Evolutionary conservation across 1,139 yeast species (phyloP), one percentile per base, ranked within the genome.

Genomic region (Lodderomyces elongisporus): DNA sequence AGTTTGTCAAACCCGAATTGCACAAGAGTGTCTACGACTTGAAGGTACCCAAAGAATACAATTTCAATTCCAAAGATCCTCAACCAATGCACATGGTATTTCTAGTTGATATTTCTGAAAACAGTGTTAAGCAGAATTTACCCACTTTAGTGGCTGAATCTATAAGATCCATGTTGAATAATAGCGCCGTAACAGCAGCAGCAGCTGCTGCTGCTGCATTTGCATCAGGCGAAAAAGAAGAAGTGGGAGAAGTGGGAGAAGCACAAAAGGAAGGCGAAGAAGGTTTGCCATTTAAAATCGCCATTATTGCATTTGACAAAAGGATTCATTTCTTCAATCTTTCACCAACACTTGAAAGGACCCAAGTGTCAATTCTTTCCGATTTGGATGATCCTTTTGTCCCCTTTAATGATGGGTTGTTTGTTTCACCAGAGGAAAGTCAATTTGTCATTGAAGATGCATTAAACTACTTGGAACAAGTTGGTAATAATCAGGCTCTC

Each of bases 1-100:
- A 74, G 48, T 63, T 62, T 27, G 60, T 65, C 18, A 73, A 88
- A 33, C 91, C 95, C 0, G 97, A 91, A 51, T 65, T 89, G 32
- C 79, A 74, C 40, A 71, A 66, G 34, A 97, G 98, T 9, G 85
- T 89, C 6, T 89, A 87, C 44, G 99, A 91, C 49, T 73, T 85
- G 41, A 54, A 78, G 12, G 96, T 87, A 4, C 95, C 96, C 3
- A 58, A 66, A 23, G 77, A 74, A 33, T 89, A 85, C 54, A 79
- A 85, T 60, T 64, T 71, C 26, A 71, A 66, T 10, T 46, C 53
- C 3, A 35, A 36, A 10, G 40, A 38, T 2, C 43, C 60, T 1
- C 60, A 67, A 10, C 70, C 70, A 4, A 55, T 88, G 37, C 84
- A 81, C 49, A 85, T 84, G 48, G 70, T 89, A 14, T 87, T 89